Evolutionary conservation across 306 rosid species (phyloP).

Genomic region (Boehmeria nivea): DNA sequence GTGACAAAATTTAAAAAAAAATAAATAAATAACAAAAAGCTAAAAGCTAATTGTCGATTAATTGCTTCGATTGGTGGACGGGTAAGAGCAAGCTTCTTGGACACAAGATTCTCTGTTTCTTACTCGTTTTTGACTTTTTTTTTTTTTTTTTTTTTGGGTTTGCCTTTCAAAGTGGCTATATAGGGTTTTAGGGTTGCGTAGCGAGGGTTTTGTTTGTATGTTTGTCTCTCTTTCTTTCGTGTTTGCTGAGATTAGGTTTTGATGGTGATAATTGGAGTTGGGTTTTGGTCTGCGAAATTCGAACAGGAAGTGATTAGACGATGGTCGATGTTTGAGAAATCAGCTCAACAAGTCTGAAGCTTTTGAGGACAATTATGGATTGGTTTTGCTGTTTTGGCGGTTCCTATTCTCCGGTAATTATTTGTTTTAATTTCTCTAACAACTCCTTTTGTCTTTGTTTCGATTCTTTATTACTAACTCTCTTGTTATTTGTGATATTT

Average conservation of each 20-base stretch:
- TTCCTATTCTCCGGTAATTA: conserved; percentile 69
- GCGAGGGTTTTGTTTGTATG: too few relatives aligned
- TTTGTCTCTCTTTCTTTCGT: conserved; percentile 15
- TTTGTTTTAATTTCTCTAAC: not conserved
- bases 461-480: conserved; percentile 10
- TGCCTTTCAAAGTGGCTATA: not conserved
- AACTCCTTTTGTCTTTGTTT: not conserved
- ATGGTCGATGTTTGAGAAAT: conserved; percentile 40
- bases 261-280: conserved; percentile 32
- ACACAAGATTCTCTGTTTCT: conserved; percentile 24
- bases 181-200: conserved; percentile 41
- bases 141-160: too few relatives aligned
- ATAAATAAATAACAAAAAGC: not conserved
- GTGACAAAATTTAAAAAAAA: not conserved
- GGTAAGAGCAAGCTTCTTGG: conserved; percentile 35
- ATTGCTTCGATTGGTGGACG: conserved; percentile 28
- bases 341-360: conserved; percentile 23
- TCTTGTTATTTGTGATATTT: conserved; percentile 11
- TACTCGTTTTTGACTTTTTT: conserved; percentile 15
- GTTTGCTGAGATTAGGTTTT: conserved; percentile 24
- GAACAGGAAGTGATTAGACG: conserved; percentile 32
- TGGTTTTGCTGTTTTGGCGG: conserved; percentile 59
- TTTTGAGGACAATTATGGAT: conserved; percentile 48
- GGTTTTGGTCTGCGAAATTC: conserved; percentile 36
- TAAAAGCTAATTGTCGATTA: conserved; percentile 10